Percentiles rank a stretch among this genome's conserved stretches.
Evolutionary conservation across 2,329 filamentous ascomycete genomes (phyloP).

Genomic region (Didymella keratinophila): DNA sequence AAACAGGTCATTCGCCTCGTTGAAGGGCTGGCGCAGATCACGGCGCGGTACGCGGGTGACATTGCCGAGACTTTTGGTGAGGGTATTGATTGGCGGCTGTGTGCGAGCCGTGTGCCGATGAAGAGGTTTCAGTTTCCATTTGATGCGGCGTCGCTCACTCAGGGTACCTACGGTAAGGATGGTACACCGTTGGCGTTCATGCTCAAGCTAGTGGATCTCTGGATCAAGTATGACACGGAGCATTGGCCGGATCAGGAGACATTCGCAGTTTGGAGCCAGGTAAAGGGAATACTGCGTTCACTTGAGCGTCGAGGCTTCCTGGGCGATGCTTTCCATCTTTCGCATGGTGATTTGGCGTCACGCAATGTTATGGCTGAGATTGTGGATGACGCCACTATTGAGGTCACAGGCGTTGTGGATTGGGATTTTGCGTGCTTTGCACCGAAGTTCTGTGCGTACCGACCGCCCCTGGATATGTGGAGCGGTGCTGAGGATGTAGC

Average conservation of each 20-base stretch:
- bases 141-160: no score
- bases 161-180: no score
- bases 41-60: neutral
- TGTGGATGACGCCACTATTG: constrained; percentile 4
- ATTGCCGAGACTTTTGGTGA: neutral
- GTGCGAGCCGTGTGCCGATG: neutral
- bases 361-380: constrained; percentile 32
- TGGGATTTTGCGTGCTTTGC: constrained; percentile 34
- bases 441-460: constrained; percentile 27
- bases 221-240: no score
- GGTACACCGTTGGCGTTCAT: no score
- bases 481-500: constrained; percentile 6
- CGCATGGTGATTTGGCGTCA: constrained; percentile 24
- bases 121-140: no score
- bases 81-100: neutral
- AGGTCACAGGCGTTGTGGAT: constrained; percentile 35
- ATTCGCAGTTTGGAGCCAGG: no score
- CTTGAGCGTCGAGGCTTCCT: neutral
- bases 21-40: neutral
- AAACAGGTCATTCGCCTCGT: neutral
- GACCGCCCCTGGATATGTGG: constrained; percentile 32
- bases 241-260: no score
- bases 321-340: constrained; percentile 11
- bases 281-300: neutral
- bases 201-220: no score